phyloP scores from a whole-genome alignment of 352 stramenopile genomes.

The Plasmopara halstedii region DNA sequence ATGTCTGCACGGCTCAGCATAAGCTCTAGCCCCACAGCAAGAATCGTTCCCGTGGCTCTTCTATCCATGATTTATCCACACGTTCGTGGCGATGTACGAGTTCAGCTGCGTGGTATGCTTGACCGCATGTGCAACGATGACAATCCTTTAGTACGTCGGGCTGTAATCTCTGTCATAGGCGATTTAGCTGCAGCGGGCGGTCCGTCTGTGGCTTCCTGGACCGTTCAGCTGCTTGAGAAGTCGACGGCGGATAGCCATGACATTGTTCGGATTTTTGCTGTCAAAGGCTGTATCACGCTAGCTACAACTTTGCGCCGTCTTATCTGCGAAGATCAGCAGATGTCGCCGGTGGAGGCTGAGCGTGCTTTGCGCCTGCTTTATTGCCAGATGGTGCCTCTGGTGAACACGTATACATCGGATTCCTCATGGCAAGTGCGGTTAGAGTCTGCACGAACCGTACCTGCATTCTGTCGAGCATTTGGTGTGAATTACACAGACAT shows the following conservation, averaged over 20 bases:
- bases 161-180: slow-evolving; percentile 77
- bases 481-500: slow-evolving; percentile 74
- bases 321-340: slow-evolving; percentile 31
- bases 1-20: slow-evolving; percentile 80
- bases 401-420: slow-evolving; percentile 84
- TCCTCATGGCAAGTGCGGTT: slow-evolving; percentile 84
- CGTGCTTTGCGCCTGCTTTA: slow-evolving; percentile 58
- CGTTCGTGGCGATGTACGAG: slow-evolving; percentile 56
- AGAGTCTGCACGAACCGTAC: slow-evolving; percentile 65
- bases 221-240: slow-evolving; percentile 74
- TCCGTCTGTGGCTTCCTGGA: slow-evolving; percentile 48
- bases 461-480: slow-evolving; percentile 69
- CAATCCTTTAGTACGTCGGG: slow-evolving; percentile 75
- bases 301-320: slow-evolving; percentile 52
- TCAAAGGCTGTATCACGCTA: slow-evolving; percentile 76
- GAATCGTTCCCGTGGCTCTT: slow-evolving; percentile 76
- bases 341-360: slow-evolving; percentile 19
- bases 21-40: slow-evolving; percentile 73
- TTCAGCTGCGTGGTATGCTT: slow-evolving; percentile 82
- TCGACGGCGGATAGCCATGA: slow-evolving; percentile 76
- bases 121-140: slow-evolving; percentile 84
- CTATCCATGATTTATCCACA: slow-evolving; percentile 70
- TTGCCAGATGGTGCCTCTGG: slow-evolving; percentile 79
- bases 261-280: slow-evolving; percentile 82
- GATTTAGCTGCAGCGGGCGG: slow-evolving; percentile 56